Evolutionary conservation across 192 early-diverging fungal species (phyloP).

Genomic region (Gonapodya prolifera): DNA sequence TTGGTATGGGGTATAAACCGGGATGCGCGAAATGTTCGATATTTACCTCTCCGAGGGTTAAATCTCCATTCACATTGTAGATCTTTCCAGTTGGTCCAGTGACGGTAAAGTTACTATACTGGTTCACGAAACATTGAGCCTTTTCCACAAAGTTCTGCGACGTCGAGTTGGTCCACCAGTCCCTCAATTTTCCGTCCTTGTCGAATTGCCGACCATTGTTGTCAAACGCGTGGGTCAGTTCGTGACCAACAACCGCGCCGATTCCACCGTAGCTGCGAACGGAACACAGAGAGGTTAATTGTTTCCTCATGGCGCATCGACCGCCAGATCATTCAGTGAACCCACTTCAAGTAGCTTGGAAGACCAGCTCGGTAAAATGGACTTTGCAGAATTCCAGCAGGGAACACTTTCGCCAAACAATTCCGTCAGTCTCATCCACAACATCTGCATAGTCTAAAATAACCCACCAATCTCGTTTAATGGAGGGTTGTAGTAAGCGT

Average conservation of each 20-base stretch:
- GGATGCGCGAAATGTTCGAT: no score
- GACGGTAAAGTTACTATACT: conserved; percentile 41
- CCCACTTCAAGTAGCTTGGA: conserved; percentile 48
- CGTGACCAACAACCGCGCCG: conserved; percentile 37
- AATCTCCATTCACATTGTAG: conserved; percentile 35
- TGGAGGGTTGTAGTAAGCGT: conserved; percentile 35
- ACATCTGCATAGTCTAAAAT: no score
- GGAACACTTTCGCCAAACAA: not conserved
- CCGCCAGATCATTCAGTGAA: no score
- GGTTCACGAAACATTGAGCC: conserved; percentile 46
- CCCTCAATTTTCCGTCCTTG: conserved; percentile 14
- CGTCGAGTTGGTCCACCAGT: conserved; percentile 66
- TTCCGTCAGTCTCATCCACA: no score
- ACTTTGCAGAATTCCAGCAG: conserved; percentile 32
- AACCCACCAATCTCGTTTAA: no score
- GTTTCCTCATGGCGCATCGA: no score
- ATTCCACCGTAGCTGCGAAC: conserved; percentile 51
- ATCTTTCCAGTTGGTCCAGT: conserved; percentile 16
- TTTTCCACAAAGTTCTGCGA: conserved; percentile 29
- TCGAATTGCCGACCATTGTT: conserved; percentile 28
- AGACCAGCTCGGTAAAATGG: conserved; percentile 28
- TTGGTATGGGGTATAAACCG: no score
- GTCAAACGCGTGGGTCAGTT: conserved; percentile 34
- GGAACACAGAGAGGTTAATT: no score
- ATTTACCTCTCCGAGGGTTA: conserved; percentile 9